phyloP scores from a whole-genome alignment of 2,329 filamentous ascomycete genomes.

The Aureobasidium sp. region DNA sequence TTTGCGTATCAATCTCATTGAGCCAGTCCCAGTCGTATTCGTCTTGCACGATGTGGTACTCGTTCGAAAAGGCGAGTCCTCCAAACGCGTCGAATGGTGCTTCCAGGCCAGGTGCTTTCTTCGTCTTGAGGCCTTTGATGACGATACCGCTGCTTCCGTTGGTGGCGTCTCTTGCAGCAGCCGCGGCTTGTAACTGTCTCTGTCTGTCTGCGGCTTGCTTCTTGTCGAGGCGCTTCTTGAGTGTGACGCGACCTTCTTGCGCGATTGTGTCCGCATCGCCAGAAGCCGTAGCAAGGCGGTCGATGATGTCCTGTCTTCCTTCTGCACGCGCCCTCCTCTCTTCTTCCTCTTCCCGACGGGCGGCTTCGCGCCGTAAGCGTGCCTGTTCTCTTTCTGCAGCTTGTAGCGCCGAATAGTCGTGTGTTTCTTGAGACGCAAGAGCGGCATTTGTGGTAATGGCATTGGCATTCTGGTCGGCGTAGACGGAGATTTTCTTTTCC shows the following conservation, averaged over 20 bases:
- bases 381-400: constrained; percentile 60
- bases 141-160: constrained; percentile 40
- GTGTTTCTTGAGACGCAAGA: constrained; percentile 42
- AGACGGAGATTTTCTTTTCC: constrained; percentile 55
- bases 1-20: constrained; percentile 58
- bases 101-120: constrained; percentile 54
- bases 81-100: constrained; percentile 85
- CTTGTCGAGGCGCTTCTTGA: constrained; percentile 66
- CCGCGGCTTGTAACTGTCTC: constrained; percentile 39
- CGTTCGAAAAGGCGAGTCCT: constrained; percentile 57
- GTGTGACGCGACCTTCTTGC: constrained; percentile 53
- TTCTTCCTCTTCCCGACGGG: constrained; percentile 61
- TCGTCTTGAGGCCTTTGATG: constrained; percentile 73
- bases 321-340: constrained; percentile 59
- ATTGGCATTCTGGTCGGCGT: constrained; percentile 64
- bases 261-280: constrained; percentile 52
- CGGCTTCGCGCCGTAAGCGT: constrained; percentile 55
- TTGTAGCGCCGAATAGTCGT: constrained; percentile 40
- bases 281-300: constrained; percentile 58
- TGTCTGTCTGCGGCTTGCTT: constrained; percentile 40
- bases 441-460: constrained; percentile 47
- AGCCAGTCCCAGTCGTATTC: constrained; percentile 71
- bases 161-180: constrained; percentile 27
- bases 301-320: constrained; percentile 61
- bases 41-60: constrained; percentile 63